Evolutionary conservation across 2,329 filamentous ascomycete species (phyloP).

Genomic region (Trichocomaceae sp.): DNA sequence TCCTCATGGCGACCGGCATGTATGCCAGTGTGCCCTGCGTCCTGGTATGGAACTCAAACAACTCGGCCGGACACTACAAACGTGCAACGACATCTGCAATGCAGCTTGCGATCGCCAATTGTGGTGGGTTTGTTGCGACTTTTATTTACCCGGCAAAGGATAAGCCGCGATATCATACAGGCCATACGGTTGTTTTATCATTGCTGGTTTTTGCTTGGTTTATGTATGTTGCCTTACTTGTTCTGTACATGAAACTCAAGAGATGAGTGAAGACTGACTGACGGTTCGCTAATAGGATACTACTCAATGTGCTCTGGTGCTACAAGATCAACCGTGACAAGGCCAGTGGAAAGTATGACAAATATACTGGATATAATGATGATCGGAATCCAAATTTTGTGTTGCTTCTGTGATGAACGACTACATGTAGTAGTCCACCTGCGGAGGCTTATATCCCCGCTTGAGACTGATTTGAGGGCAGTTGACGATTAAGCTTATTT

Average conservation of each 20-base stretch:
- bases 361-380: conserved; percentile 53
- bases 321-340: conserved; percentile 60
- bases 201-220: conserved; percentile 58
- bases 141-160: conserved; percentile 56
- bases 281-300: conserved; percentile 44
- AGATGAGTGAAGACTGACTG: not conserved
- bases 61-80: conserved; percentile 64
- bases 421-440: not conserved
- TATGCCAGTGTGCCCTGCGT: conserved; percentile 58
- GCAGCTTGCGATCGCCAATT: conserved; percentile 61
- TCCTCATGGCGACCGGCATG: conserved; percentile 60
- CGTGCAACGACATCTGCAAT: conserved; percentile 59
- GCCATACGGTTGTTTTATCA: conserved; percentile 56
- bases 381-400: conserved; percentile 58
- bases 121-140: conserved; percentile 59
- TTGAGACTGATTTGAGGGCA: not conserved
- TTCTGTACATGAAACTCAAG: not conserved
- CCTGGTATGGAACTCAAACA: conserved; percentile 61
- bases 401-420: conserved; percentile 47
- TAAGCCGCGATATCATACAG: conserved; percentile 52
- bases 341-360: conserved; percentile 51
- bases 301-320: conserved; percentile 57
- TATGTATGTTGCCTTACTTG: conserved; percentile 45
- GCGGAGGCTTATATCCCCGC: not conserved
- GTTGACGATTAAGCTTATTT: too few relatives aligned